Evolutionary conservation across 805 yeast species (phyloP).

Genomic region (Spathaspora sp.): DNA sequence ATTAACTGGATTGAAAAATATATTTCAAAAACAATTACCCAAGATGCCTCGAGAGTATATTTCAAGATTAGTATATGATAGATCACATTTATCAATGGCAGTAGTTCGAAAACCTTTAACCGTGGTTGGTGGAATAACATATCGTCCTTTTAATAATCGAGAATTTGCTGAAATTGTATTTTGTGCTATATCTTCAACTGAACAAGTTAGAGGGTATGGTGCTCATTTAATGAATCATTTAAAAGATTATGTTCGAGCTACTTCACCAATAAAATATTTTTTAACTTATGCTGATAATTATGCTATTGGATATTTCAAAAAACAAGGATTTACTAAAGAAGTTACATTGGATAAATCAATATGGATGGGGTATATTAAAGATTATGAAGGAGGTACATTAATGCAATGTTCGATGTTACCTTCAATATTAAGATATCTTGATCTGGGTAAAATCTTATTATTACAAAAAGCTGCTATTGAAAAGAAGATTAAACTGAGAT

Average conservation of each 20-base stretch:
- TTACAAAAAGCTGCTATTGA: conserved; percentile 90
- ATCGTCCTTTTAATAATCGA: conserved; percentile 85
- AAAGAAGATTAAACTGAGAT: conserved; percentile 73
- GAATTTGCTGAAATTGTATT: conserved; percentile 97
- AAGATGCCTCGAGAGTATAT: conserved; percentile 98
- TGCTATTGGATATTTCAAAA: conserved; percentile 97
- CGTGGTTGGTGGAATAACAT: conserved; percentile 97
- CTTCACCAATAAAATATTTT: conserved; percentile 81
- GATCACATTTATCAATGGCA: conserved; percentile 94
- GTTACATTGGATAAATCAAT: conserved; percentile 76
- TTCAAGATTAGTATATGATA: conserved; percentile 88
- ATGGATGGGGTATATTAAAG: conserved; percentile 99
- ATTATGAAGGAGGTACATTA: conserved; percentile 97
- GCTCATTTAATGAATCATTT: conserved; percentile 98
- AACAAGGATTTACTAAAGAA: conserved; percentile 97
- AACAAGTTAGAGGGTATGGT: conserved; percentile 97
- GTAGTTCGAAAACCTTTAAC: conserved; percentile 90
- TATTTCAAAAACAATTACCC: conserved; percentile 95
- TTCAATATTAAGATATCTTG: conserved; percentile 73
- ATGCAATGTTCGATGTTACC: conserved; percentile 98
- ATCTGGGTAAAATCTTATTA: conserved; percentile 78
- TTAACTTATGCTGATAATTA: conserved; percentile 97
- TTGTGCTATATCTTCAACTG: conserved; percentile 96
- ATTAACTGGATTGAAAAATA: conserved; percentile 90
- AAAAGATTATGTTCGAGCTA: conserved; percentile 89